phyloP scores from a whole-genome alignment of 2,329 filamentous ascomycete species.

The Phyllosticta paracitricarpa region DNA sequence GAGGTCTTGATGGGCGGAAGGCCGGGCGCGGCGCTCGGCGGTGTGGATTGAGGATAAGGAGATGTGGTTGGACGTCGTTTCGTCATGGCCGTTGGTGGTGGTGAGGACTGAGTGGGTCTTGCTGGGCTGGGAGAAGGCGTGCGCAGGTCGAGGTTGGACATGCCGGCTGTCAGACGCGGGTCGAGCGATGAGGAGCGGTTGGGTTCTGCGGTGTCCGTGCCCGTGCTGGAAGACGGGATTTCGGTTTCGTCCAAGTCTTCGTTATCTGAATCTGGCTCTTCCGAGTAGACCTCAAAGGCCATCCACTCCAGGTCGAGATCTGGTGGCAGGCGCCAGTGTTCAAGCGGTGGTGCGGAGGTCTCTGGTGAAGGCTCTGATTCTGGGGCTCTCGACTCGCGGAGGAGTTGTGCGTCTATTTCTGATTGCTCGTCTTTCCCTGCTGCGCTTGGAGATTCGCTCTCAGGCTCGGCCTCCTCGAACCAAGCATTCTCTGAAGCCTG shows the following conservation, averaged over 20 bases:
- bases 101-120: slow-evolving; percentile 12
- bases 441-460: slow-evolving; percentile 9
- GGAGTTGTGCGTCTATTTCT: slow-evolving; percentile 35
- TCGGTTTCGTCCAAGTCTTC: slow-evolving; percentile 35
- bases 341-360: background rate
- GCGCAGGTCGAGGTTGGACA: slow-evolving; percentile 39
- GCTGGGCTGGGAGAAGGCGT: slow-evolving; percentile 17
- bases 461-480: slow-evolving; percentile 30
- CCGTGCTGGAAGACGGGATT: slow-evolving; percentile 14
- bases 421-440: slow-evolving; percentile 29
- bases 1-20: slow-evolving; percentile 51
- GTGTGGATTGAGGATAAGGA: slow-evolving; percentile 20
- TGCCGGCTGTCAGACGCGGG: slow-evolving; percentile 22
- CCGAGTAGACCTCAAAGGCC: slow-evolving; percentile 73
- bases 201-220: slow-evolving; percentile 1
- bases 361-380: slow-evolving; percentile 12
- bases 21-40: slow-evolving; percentile 14
- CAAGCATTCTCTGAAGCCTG: slow-evolving; percentile 18
- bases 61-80: slow-evolving; percentile 11
- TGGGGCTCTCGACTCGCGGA: slow-evolving; percentile 28
- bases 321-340: slow-evolving; percentile 52
- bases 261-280: slow-evolving; percentile 48
- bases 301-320: slow-evolving; percentile 86
- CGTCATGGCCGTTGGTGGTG: slow-evolving; percentile 15
- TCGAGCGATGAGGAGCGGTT: slow-evolving; percentile 11